A percentile compares a stretch with the other conserved stretches of the same genome.
Conservation (phyloP, 2,329 filamentous ascomycete species). For the Emericellopsis atlantica region DNA sequence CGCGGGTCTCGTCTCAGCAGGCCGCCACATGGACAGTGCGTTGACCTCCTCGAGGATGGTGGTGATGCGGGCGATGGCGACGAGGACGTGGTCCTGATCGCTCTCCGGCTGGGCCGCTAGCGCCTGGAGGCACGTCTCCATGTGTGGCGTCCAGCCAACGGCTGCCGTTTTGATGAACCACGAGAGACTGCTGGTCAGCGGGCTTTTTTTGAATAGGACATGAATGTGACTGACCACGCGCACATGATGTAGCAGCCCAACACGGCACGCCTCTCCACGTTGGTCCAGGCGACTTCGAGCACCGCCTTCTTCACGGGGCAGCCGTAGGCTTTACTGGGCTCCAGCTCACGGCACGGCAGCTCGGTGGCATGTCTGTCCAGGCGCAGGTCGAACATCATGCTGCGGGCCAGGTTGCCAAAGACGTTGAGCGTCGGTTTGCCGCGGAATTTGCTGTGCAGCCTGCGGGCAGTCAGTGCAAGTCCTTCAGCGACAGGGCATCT, state of each 20-base stretch:
- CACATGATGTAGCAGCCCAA: slow-evolving; percentile 14
- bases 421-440: neutral
- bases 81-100: slow-evolving; percentile 34
- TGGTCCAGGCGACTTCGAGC: slow-evolving; percentile 8
- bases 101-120: slow-evolving; percentile 31
- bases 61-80: slow-evolving; percentile 19
- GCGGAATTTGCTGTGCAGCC: neutral
- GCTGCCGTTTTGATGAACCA: slow-evolving; percentile 26
- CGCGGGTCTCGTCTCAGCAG: no score
- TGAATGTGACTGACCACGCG: slow-evolving; percentile 10
- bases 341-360: slow-evolving; percentile 5
- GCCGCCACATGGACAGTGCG: slow-evolving; percentile 8
- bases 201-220: neutral
- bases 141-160: slow-evolving; percentile 42
- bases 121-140: slow-evolving; percentile 41
- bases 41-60: slow-evolving; percentile 22
- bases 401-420: neutral
- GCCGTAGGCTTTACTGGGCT: slow-evolving; percentile 5
- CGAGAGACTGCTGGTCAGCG: slow-evolving; percentile 5
- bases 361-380: slow-evolving; percentile 6
- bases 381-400: slow-evolving; percentile 6
- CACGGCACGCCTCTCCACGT: slow-evolving; percentile 16
- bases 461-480: neutral
- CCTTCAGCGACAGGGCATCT: no score
- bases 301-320: slow-evolving; percentile 6